These are phyloP conservation scores for Crepidotus variabilis DNA, from an alignment of 768 basidiomycete species.

Conservation along the genomic window DNA sequence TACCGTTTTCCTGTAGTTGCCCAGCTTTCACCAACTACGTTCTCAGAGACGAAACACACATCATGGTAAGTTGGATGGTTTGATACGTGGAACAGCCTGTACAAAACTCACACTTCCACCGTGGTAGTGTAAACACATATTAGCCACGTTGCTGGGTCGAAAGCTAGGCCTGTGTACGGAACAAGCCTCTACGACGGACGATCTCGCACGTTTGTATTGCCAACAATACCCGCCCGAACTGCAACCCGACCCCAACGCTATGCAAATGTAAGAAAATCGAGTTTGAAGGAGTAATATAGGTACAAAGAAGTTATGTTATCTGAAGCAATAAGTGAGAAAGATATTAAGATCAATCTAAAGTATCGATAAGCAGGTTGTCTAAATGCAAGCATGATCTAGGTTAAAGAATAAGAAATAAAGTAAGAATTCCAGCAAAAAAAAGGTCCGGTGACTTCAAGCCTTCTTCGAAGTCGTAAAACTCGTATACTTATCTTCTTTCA, in stretches of 20 bases:
- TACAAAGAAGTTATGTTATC: background rate
- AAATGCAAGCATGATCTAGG: background rate
- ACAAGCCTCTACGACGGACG: constrained; percentile 40
- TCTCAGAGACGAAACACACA: constrained; percentile 52
- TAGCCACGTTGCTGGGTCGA: constrained; percentile 61
- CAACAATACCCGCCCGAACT: constrained; percentile 26
- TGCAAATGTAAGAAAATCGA: background rate
- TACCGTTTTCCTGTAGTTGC: constrained; percentile 67
- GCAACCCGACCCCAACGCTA: background rate
- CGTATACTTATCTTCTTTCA: constrained; percentile 31
- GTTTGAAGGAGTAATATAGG: background rate
- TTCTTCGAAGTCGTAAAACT: constrained; percentile 12
- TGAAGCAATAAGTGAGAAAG: background rate
- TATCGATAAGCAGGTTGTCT: background rate
- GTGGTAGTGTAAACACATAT: constrained; percentile 75
- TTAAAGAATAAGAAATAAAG: background rate
- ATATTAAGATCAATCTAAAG: background rate
- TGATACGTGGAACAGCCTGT: too few species aligned
- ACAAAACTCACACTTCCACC: too few species aligned
- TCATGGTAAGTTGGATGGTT: constrained; percentile 47
- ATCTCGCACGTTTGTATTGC: constrained; percentile 41
- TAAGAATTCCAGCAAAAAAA: background rate
- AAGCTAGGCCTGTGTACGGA: constrained; percentile 49
- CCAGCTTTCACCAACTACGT: constrained; percentile 69
- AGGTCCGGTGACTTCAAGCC: background rate